Conservation (phyloP, 306 rosid species). For the Amphicarpaea edgeworthii region DNA sequence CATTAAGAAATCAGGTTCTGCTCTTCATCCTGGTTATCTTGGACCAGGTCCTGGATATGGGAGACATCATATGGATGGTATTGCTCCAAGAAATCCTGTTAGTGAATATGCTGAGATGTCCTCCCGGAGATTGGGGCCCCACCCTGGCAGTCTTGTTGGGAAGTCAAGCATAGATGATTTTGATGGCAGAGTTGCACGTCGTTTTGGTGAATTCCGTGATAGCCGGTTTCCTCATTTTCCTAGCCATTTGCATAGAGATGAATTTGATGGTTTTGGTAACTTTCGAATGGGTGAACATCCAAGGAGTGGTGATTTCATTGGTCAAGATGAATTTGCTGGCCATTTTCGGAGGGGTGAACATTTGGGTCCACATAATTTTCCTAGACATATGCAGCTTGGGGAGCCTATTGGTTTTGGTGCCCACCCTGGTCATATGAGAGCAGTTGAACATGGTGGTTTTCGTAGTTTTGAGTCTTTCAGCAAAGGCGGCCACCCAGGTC, state of each 20-base stretch:
- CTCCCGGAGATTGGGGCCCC: slow-evolving; percentile 52
- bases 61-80: slow-evolving; percentile 65
- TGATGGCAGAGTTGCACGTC: slow-evolving; percentile 74
- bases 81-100: slow-evolving; percentile 71
- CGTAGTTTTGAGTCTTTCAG: slow-evolving; percentile 73
- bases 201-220: slow-evolving; percentile 74
- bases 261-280: slow-evolving; percentile 77
- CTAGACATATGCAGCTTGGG: slow-evolving; percentile 65
- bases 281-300: slow-evolving; percentile 73
- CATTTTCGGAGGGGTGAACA: slow-evolving; percentile 68
- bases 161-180: slow-evolving; percentile 66
- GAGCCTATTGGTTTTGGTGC: slow-evolving; percentile 77
- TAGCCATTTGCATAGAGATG: slow-evolving; percentile 71
- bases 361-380: slow-evolving; percentile 72
- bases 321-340: slow-evolving; percentile 65
- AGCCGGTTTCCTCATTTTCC: slow-evolving; percentile 70
- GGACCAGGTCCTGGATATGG: slow-evolving; percentile 68
- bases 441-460: slow-evolving; percentile 67
- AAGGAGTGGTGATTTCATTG: slow-evolving; percentile 68
- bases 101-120: slow-evolving; percentile 69
- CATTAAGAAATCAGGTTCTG: slow-evolving; percentile 58
- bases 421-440: slow-evolving; percentile 68
- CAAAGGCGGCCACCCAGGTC: slow-evolving; percentile 65
- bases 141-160: slow-evolving; percentile 62
- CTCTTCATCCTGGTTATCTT: slow-evolving; percentile 61